phyloP scores from a whole-genome alignment of 345 rosid genomes.

The Eucalyptus sp. region DNA sequence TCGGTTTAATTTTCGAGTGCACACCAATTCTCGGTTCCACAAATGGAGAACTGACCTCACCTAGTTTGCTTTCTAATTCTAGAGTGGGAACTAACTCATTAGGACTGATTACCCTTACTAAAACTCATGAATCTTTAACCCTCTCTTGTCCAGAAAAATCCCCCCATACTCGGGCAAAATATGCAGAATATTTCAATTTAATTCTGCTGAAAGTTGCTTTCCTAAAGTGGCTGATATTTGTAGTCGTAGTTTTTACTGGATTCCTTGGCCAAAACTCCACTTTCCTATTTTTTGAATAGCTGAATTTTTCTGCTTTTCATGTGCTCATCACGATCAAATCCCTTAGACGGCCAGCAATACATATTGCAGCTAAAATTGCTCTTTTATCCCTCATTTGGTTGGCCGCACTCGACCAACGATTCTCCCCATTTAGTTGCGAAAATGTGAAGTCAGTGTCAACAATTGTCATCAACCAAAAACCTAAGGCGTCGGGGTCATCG shows the following conservation, averaged over 20 bases:
- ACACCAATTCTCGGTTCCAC: accelerated
- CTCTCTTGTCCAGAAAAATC: neutral
- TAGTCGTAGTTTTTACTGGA: too few species aligned
- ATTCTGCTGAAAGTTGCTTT: too few species aligned
- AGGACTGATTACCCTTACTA: too few species aligned
- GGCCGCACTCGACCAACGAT: neutral
- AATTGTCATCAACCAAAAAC: neutral
- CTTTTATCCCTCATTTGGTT: neutral
- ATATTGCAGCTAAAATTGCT: neutral
- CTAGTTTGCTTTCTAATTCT: neutral
- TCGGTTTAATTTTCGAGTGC: accelerated
- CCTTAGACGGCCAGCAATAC: neutral
- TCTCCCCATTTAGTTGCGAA: neutral
- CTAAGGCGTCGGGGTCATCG: neutral
- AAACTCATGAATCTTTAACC: too few species aligned
- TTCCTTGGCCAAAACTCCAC: too few species aligned
- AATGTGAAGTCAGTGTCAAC: neutral
- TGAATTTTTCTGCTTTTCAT: neutral
- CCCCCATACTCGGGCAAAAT: too few species aligned
- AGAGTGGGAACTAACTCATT: neutral
- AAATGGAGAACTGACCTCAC: accelerated
- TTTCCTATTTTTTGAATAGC: neutral
- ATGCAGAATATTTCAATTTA: too few species aligned
- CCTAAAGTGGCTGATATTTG: too few species aligned
- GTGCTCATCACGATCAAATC: neutral